A percentile compares a stretch with the other conserved stretches of the same genome.
phyloP scores from a whole-genome alignment of 306 rosid species.

The Dalbergia oliveri region DNA sequence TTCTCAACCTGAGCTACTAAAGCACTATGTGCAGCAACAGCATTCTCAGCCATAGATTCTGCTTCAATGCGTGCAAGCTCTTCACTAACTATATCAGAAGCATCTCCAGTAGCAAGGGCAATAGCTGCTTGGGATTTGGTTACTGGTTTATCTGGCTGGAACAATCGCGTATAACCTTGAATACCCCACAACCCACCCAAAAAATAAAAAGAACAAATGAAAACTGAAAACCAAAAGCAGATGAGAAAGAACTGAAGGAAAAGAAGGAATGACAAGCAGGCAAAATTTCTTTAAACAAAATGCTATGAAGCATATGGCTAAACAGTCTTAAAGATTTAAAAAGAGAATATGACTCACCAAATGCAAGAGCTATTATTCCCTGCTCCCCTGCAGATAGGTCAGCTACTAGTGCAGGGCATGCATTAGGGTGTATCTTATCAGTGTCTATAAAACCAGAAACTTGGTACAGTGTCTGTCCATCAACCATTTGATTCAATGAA shows the following conservation, averaged over 20 bases:
- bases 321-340: conserved; percentile 10
- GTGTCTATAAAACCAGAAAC: conserved; percentile 92
- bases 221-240: conserved; percentile 20
- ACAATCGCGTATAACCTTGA: conserved; percentile 88
- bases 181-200: conserved; percentile 24
- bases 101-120: conserved; percentile 97
- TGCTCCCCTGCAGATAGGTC: conserved; percentile 93
- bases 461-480: conserved; percentile 74
- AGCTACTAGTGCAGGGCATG: conserved; percentile 97
- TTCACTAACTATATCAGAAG: conserved; percentile 86
- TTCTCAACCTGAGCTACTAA: conserved; percentile 94
- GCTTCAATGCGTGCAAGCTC: conserved; percentile 99
- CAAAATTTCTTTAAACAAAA: neutral
- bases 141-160: conserved; percentile 95
- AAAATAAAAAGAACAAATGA: conserved; percentile 21
- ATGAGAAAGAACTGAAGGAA: conserved; percentile 15
- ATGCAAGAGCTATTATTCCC: conserved; percentile 92
- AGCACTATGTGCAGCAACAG: conserved; percentile 92
- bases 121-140: conserved; percentile 98
- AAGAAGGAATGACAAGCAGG: neutral
- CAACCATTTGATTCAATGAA: conserved; percentile 46
- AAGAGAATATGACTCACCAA: conserved; percentile 66
- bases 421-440: conserved; percentile 92
- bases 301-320: neutral
- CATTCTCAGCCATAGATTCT: conserved; percentile 93